phyloP scores from a whole-genome alignment of 1,284 basidiomycete species.

The Vanrija humicola region DNA sequence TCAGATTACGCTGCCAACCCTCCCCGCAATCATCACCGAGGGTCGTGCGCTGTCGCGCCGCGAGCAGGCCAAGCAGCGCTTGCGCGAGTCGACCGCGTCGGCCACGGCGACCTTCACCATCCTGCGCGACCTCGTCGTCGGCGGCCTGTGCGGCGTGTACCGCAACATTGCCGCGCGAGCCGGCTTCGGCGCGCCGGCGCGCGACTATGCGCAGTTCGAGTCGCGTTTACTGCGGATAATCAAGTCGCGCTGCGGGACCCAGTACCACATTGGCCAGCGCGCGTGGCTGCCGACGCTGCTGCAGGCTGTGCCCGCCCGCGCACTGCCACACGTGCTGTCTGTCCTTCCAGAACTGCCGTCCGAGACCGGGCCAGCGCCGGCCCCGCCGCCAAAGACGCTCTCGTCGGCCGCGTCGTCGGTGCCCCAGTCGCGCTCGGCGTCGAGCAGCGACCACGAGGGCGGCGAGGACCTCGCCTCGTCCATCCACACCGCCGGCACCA shows the following conservation, averaged over 20 bases:
- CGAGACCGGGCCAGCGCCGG: conserved; percentile 27
- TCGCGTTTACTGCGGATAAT: conserved; percentile 27
- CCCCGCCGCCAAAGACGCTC: conserved; percentile 13
- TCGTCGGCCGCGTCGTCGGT: background rate
- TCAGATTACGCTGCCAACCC: conserved; percentile 33
- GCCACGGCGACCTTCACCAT: conserved; percentile 26
- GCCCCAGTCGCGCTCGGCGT: conserved; percentile 15
- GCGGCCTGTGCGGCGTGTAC: conserved; percentile 10
- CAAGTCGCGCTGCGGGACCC: conserved; percentile 16
- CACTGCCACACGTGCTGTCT: conserved; percentile 22
- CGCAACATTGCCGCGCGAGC: conserved; percentile 5
- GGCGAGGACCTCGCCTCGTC: conserved; percentile 39
- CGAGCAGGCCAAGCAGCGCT: conserved; percentile 28
- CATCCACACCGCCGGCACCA: conserved; percentile 34
- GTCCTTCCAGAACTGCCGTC: conserved; percentile 27
- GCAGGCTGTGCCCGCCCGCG: conserved; percentile 16
- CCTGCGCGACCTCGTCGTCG: conserved; percentile 31
- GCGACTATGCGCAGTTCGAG: conserved; percentile 37
- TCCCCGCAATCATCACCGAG: conserved; percentile 34
- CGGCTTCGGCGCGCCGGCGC: conserved; percentile 28
- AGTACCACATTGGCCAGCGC: conserved; percentile 31
- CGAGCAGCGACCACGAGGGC: conserved; percentile 36
- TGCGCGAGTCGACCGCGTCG: conserved; percentile 18
- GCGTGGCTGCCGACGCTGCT: conserved; percentile 30
- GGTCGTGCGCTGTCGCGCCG: conserved; percentile 25